phyloP scores from a whole-genome alignment of 257 asterid genomes.

The Haberlea rhodopensis region DNA sequence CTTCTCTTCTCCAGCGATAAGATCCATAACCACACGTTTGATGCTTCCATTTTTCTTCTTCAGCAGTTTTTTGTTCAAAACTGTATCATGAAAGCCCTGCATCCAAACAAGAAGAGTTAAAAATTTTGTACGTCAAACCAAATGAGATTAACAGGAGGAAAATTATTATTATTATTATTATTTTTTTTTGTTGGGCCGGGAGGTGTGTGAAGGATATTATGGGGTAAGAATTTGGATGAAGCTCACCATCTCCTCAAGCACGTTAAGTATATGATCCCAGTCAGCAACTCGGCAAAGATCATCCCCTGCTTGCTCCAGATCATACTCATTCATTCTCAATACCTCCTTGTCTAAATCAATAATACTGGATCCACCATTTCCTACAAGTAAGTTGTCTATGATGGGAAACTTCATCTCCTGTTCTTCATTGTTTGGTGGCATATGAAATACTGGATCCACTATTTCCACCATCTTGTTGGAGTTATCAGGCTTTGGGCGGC shows the following conservation, averaged over 20 bases:
- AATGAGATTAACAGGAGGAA: not conserved
- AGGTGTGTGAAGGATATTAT: not conserved
- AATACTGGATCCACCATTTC: slow-evolving; percentile 42
- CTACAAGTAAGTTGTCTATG: slow-evolving; percentile 60
- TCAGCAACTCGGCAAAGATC: slow-evolving; percentile 70
- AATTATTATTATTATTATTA: too few relatives aligned
- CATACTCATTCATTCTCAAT: slow-evolving; percentile 65
- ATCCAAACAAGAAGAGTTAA: slow-evolving; percentile 24
- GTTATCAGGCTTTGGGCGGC: slow-evolving; percentile 9
- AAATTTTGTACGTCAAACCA: not conserved
- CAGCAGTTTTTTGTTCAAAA: slow-evolving; percentile 59
- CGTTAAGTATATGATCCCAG: slow-evolving; percentile 88
- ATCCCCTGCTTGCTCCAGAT: slow-evolving; percentile 63
- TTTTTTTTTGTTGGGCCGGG: too few relatives aligned
- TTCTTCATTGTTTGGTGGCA: slow-evolving; percentile 36
- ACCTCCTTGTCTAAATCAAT: slow-evolving; percentile 75
- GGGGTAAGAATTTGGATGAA: not conserved
- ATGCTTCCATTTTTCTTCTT: slow-evolving; percentile 87
- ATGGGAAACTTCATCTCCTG: slow-evolving; percentile 77
- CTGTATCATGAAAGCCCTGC: slow-evolving; percentile 76
- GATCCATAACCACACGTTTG: slow-evolving; percentile 92
- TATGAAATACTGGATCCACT: slow-evolving; percentile 34
- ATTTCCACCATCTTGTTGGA: slow-evolving; percentile 20
- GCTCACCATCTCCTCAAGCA: slow-evolving; percentile 80
- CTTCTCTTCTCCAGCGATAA: slow-evolving; percentile 42